Percentiles rank a stretch among this genome's conserved stretches.
Evolutionary conservation across 441 rosid species (phyloP).

Genomic region (Erysimum cheiri): DNA sequence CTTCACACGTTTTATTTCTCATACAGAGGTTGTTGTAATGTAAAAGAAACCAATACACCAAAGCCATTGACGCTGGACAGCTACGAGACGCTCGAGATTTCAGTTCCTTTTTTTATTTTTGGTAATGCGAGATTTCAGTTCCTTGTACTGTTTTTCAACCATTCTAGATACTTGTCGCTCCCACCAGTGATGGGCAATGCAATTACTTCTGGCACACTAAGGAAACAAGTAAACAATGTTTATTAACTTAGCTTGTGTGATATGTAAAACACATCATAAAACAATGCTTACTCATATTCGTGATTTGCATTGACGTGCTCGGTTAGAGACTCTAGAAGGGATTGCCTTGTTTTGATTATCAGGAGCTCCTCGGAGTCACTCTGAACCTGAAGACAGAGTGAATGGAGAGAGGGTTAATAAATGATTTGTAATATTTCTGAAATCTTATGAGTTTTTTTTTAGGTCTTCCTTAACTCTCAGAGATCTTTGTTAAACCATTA

Average conservation of each 20-base stretch:
- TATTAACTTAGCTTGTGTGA: neutral
- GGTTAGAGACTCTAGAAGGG: slow-evolving; percentile 77
- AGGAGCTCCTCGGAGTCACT: slow-evolving; percentile 86
- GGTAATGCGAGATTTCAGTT: too few relatives aligned
- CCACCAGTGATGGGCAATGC: slow-evolving; percentile 86
- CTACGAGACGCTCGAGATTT: slow-evolving; percentile 23
- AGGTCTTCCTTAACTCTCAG: slow-evolving; percentile 3
- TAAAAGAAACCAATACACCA: slow-evolving; percentile 21
- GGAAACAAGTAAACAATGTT: slow-evolving; percentile 22
- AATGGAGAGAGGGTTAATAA: neutral
- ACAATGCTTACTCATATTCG: slow-evolving; percentile 78
- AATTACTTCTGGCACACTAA: slow-evolving; percentile 87
- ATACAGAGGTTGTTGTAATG: slow-evolving; percentile 12
- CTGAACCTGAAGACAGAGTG: slow-evolving; percentile 59
- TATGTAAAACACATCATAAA: neutral
- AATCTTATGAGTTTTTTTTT: neutral
- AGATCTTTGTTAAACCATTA: neutral
- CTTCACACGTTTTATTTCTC: slow-evolving; percentile 4
- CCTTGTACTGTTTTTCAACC: slow-evolving; percentile 87
- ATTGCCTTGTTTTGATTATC: slow-evolving; percentile 92
- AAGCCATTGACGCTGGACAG: slow-evolving; percentile 26
- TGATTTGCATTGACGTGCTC: slow-evolving; percentile 93
- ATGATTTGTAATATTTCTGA: neutral
- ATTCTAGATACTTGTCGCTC: slow-evolving; percentile 71
- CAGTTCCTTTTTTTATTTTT: too few relatives aligned